These are phyloP conservation scores for Podaxis mareebaensis DNA, from an alignment of 768 basidiomycete species.

Conservation along the genomic window DNA sequence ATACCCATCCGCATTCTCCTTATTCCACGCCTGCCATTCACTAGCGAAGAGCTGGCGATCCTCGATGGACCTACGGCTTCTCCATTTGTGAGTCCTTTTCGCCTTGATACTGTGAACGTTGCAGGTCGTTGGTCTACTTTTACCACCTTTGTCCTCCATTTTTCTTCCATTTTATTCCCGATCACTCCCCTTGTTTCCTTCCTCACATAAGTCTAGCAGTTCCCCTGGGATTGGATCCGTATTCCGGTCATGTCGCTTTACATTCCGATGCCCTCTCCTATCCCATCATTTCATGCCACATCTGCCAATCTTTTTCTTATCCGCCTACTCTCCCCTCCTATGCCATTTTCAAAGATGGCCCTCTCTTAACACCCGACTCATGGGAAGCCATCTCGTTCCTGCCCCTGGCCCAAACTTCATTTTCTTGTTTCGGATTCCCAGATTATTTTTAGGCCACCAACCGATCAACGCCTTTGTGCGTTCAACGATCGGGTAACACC, in stretches of 20 bases:
- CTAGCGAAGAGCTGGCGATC: slow-evolving; percentile 72
- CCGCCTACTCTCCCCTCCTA: not conserved
- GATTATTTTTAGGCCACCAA: not conserved
- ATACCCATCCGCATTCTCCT: slow-evolving; percentile 72
- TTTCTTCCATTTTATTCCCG: not conserved
- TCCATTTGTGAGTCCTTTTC: slow-evolving; percentile 61
- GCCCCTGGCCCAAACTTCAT: not conserved
- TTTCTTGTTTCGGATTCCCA: not conserved
- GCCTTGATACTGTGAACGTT: slow-evolving; percentile 41
- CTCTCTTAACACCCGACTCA: too few relatives aligned
- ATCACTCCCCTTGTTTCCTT: not conserved
- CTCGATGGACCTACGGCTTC: slow-evolving; percentile 92
- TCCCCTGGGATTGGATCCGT: not conserved
- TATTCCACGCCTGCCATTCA: slow-evolving; percentile 78
- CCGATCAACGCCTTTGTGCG: not conserved
- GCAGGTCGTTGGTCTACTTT: not conserved
- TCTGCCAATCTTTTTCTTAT: not conserved
- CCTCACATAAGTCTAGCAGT: not conserved
- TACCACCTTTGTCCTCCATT: not conserved
- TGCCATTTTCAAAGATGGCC: not conserved
- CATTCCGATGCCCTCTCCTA: not conserved
- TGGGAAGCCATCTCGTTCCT: not conserved
- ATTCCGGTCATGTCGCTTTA: not conserved
- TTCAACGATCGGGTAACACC: not conserved
- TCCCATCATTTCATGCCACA: not conserved